Evolutionary conservation across 2,329 filamentous ascomycete genomes (phyloP).

Genomic region (Westerdykella ornata): DNA sequence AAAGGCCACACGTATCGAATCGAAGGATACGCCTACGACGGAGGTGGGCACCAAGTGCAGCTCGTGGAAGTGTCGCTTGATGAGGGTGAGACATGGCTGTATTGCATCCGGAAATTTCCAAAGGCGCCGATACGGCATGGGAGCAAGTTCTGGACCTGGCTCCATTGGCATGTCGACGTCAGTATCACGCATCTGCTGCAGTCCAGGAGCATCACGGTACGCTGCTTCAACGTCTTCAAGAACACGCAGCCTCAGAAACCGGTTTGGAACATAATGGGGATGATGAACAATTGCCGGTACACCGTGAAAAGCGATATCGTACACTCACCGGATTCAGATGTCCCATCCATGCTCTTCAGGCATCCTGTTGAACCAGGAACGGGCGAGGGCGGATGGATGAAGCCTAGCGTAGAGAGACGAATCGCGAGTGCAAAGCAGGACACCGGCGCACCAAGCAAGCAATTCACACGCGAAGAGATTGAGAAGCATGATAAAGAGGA

Average conservation of each 20-base stretch:
- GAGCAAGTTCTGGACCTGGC: constrained; percentile 51
- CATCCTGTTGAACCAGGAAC: constrained; percentile 38
- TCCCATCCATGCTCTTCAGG: constrained; percentile 20
- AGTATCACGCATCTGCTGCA: constrained; percentile 40
- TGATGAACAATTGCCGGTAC: constrained; percentile 53
- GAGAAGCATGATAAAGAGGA: constrained; percentile 34
- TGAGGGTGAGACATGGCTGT: constrained; percentile 45
- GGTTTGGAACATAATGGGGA: constrained; percentile 47
- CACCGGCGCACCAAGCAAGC: constrained; percentile 42
- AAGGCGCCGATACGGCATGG: constrained; percentile 47
- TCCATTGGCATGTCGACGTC: constrained; percentile 49
- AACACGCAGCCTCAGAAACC: constrained; percentile 45
- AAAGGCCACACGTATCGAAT: constrained; percentile 41
- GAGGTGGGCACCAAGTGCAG: constrained; percentile 46
- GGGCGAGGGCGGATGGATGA: constrained; percentile 48
- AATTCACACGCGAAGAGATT: constrained; percentile 50
- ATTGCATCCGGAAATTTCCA: constrained; percentile 46
- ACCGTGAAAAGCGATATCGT: constrained; percentile 39
- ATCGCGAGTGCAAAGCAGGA: constrained; percentile 43
- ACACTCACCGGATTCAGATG: constrained; percentile 27
- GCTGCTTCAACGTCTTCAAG: constrained; percentile 47
- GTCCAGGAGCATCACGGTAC: constrained; percentile 41
- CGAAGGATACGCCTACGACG: constrained; percentile 47
- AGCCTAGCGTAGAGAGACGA: constrained; percentile 42
- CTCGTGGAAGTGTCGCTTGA: constrained; percentile 49